Base-by-base conservation (phyloP, 1,139 yeast genomes). In the Pichia sp. region DNA sequence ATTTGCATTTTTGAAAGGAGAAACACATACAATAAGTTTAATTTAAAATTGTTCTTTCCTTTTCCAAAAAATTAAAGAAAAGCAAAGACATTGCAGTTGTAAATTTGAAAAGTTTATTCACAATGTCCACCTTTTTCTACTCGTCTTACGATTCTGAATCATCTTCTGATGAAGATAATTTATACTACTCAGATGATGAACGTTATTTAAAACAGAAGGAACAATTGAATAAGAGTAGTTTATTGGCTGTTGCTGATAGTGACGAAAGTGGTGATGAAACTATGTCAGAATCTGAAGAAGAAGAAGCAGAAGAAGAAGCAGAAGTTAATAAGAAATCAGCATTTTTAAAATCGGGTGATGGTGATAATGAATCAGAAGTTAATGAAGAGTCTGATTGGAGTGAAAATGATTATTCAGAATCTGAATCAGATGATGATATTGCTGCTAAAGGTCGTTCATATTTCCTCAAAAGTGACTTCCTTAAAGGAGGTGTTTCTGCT, bases 91-190 rank as follows among this genome's bases (percentile, higher is more conserved):
- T 34, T 16, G 34, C 20, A 37, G 36, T 8, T 6, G 16, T 22
- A 22, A n/a, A 32, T 32, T 22, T 32, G 4, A 32, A 23, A 22
- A 32, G 20, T 12, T 30, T 26, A 30, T 30, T 11, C 28, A 40
- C 24, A 33, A 83, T 83, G 90, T 82, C 92, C 53, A 77, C 87
- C 65, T 83, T 83, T 75, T 83, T 84, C 70, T 82, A 79, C 50
- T 70, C 82, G 49, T 81, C 75, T 56, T 70, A 69, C 53, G 81
- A 73, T 58, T 66, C 59, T 52, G 80, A 73, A 51, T 80, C 79
- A 57, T 74, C 84, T 46, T 82, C 94, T 39, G 95, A 84, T 56
- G 95, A 84, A 60, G 87, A 80, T 56, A 70, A 82, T 58, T 72
- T 82, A 60, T 76, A 82, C 54, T 73, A 87, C 42, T 78, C 87